These are phyloP conservation scores for Pythium aphanidermatum DNA, from an alignment of 352 stramenopile genomes.

Conservation along the genomic window DNA sequence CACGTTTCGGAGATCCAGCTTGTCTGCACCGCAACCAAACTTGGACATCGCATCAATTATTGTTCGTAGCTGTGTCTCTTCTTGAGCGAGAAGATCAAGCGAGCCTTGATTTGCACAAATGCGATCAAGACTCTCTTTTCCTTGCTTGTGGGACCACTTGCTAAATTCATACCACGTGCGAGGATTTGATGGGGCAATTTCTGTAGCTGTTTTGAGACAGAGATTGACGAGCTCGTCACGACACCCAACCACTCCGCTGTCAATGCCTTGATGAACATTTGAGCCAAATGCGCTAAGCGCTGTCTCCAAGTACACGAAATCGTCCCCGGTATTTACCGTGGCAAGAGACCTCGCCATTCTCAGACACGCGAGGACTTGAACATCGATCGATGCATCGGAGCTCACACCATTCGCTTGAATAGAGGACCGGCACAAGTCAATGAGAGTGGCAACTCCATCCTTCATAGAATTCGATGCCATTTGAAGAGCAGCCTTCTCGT, in stretches of 20 bases:
- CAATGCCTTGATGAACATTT: neutral
- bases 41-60: conserved; percentile 36
- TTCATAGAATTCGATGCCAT: conserved; percentile 54
- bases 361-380: conserved; percentile 9
- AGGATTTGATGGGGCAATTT: conserved; percentile 27
- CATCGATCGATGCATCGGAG: neutral
- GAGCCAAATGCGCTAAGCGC: conserved; percentile 14
- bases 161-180: conserved; percentile 58
- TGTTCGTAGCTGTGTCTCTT: conserved; percentile 33
- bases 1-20: conserved; percentile 26
- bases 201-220: conserved; percentile 25
- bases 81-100: conserved; percentile 34
- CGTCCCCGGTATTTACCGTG: conserved; percentile 11
- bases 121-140: conserved; percentile 31
- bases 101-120: conserved; percentile 44
- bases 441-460: conserved; percentile 41
- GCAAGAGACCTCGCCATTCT: conserved; percentile 14
- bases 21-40: conserved; percentile 12
- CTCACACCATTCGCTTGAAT: neutral
- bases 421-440: conserved; percentile 12
- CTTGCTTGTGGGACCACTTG: conserved; percentile 66
- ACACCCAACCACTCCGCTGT: conserved; percentile 5
- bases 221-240: conserved; percentile 16
- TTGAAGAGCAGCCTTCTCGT: conserved; percentile 13
- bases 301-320: conserved; percentile 15